Conservation (phyloP, 345 rosid species). For the Anastatica hierochuntica region DNA sequence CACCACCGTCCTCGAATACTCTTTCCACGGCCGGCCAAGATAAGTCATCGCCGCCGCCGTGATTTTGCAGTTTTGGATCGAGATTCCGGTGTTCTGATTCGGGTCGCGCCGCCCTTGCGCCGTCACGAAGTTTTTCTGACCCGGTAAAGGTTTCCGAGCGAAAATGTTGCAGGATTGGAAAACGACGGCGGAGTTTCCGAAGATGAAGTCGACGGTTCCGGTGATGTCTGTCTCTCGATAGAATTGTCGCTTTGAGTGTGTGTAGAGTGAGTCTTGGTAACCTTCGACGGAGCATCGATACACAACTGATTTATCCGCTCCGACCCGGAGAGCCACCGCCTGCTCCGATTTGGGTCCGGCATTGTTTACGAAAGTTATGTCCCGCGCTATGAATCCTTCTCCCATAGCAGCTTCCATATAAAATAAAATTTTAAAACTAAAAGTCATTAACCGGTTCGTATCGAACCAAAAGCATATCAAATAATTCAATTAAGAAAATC, state of each 20-base stretch:
- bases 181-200: constrained; percentile 55
- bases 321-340: constrained; percentile 59
- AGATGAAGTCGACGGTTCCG: constrained; percentile 60
- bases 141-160: constrained; percentile 33
- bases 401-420: constrained; percentile 37
- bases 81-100: constrained; percentile 46
- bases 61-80: constrained; percentile 42
- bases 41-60: constrained; percentile 36
- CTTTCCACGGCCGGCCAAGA: constrained; percentile 63
- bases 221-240: constrained; percentile 36
- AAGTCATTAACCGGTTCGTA: not conserved
- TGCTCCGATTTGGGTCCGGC: constrained; percentile 52
- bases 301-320: constrained; percentile 41
- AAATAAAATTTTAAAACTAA: too few species aligned
- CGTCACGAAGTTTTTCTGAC: constrained; percentile 45
- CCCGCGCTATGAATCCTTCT: constrained; percentile 46
- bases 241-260: constrained; percentile 49
- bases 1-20: constrained; percentile 52
- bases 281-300: constrained; percentile 36
- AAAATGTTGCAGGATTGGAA: constrained; percentile 48
- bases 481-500: too few species aligned
- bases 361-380: constrained; percentile 48
- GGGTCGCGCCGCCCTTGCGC: constrained; percentile 56
- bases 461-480: too few species aligned
- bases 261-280: constrained; percentile 57